A percentile compares a stretch with the other conserved stretches of the same genome.
Conservation (phyloP, 1,139 yeast genomes). For the Ogataea hybrid region DNA sequence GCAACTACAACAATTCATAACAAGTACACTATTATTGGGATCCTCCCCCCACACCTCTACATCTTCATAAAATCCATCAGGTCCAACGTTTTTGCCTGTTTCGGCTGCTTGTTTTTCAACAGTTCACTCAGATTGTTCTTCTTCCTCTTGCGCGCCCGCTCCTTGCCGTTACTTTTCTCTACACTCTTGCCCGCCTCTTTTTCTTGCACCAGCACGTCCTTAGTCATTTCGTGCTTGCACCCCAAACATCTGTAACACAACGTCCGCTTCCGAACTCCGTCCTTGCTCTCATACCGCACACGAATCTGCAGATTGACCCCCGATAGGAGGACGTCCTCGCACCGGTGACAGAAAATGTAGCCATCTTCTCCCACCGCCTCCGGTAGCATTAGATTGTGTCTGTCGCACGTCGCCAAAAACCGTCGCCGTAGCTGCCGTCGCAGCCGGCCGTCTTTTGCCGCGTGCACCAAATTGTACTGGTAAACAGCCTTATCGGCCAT, state of each 20-base stretch:
- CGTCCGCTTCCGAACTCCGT: constrained; percentile 4
- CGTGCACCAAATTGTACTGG: constrained; percentile 17
- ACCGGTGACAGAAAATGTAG: constrained; percentile 15
- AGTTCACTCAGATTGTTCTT: constrained; percentile 21
- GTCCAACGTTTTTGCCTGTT: constrained; percentile 14
- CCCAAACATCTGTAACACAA: constrained; percentile 17
- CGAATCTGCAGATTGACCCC: constrained; percentile 19
- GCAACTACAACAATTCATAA: background rate
- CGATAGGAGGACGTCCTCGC: constrained; percentile 19
- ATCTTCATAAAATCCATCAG: constrained; percentile 27
- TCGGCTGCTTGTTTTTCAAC: constrained; percentile 21
- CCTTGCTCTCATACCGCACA: constrained; percentile 7
- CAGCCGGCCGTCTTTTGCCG: constrained; percentile 12
- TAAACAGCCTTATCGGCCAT: constrained; percentile 11
- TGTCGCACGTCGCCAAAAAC: constrained; percentile 11
- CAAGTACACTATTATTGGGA: background rate
- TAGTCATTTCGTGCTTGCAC: constrained; percentile 12
- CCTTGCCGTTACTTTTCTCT: constrained; percentile 13
- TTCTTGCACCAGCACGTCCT: constrained; percentile 6
- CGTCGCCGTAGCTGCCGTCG: constrained; percentile 15
- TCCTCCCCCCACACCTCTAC: constrained; percentile 6
- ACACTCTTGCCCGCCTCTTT: constrained; percentile 1
- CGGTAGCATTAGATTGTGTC: constrained; percentile 17
- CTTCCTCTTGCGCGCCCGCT: constrained; percentile 22
- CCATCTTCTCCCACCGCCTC: constrained; percentile 14